Evolutionary conservation across 2,329 filamentous ascomycete species (phyloP).

Genomic region (Nigrospora sphaerica): DNA sequence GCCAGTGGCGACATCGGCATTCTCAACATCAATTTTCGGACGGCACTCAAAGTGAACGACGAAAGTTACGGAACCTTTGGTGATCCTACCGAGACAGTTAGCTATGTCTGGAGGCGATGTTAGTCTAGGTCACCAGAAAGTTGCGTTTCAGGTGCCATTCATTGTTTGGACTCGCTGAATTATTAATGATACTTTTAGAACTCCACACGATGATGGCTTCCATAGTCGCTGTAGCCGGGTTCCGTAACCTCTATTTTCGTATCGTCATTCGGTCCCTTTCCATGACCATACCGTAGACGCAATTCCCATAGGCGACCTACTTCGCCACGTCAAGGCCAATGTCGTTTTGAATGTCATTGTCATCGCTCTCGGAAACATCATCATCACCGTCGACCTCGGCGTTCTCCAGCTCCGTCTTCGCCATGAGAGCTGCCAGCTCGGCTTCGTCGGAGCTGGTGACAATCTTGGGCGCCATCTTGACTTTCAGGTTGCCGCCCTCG

Average conservation of each 20-base stretch:
- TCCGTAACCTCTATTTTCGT: slow-evolving; percentile 1
- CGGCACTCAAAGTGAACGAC: slow-evolving; percentile 23
- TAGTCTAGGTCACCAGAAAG: slow-evolving; percentile 6
- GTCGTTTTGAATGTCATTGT: slow-evolving; percentile 64
- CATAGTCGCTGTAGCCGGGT: not conserved
- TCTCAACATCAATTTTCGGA: slow-evolving; percentile 33
- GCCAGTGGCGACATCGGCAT: slow-evolving; percentile 25
- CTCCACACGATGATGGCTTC: not conserved
- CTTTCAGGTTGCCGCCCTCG: slow-evolving; percentile 71
- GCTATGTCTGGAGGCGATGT: slow-evolving; percentile 28
- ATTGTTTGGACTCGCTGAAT: no score
- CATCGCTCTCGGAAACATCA: slow-evolving; percentile 91
- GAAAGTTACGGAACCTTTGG: slow-evolving; percentile 25
- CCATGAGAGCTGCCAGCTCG: slow-evolving; percentile 95
- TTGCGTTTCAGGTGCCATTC: no score
- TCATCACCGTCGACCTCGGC: slow-evolving; percentile 97
- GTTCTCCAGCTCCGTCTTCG: slow-evolving; percentile 97
- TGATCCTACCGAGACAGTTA: slow-evolving; percentile 24
- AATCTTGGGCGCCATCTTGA: slow-evolving; percentile 99
- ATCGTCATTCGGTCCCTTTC: slow-evolving; percentile 1
- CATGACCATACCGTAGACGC: not conserved
- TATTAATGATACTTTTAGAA: not conserved
- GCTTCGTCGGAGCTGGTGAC: slow-evolving; percentile 98
- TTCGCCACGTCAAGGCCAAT: no score
- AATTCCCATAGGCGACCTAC: no score